phyloP scores from a whole-genome alignment of 768 basidiomycete species.

The Panaeolus cyanescens region DNA sequence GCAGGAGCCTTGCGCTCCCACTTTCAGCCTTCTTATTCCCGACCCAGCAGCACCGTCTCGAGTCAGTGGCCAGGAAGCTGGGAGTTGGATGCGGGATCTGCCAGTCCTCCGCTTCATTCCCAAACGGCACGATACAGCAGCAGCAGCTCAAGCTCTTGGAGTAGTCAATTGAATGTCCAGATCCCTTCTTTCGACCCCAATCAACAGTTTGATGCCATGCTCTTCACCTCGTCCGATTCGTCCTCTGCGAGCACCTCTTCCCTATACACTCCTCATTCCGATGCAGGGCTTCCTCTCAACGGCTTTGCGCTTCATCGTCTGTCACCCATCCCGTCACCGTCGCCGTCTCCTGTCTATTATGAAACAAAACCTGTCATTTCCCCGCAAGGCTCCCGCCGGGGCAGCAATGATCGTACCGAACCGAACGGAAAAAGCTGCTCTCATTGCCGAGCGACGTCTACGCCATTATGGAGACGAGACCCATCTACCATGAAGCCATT shows the following conservation, averaged over 20 bases:
- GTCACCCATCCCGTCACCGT: constrained; percentile 36
- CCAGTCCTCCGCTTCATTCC: constrained; percentile 12
- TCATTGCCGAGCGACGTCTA: constrained; percentile 47
- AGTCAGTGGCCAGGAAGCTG: constrained; percentile 16
- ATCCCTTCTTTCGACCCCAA: constrained; percentile 25
- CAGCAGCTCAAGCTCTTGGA: constrained; percentile 17
- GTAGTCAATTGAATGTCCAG: constrained; percentile 22
- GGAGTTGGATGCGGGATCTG: constrained; percentile 18
- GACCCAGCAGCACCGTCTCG: constrained; percentile 9
- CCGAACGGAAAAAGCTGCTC: constrained; percentile 40
- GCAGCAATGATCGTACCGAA: constrained; percentile 30
- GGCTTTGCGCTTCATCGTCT: constrained; percentile 31
- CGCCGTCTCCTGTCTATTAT: constrained; percentile 27
- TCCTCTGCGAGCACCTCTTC: constrained; percentile 19
- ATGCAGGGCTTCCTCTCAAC: constrained; percentile 23
- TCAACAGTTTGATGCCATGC: constrained; percentile 26
- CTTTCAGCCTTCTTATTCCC: constrained; percentile 10
- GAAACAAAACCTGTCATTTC: constrained; percentile 20
- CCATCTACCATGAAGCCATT: constrained; percentile 44
- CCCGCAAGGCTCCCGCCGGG: constrained; percentile 24
- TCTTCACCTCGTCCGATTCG: constrained; percentile 25
- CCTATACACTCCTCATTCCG: constrained; percentile 20
- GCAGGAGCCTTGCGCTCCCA: constrained; percentile 10
- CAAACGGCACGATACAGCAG: constrained; percentile 15
- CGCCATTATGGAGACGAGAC: constrained; percentile 51